These are phyloP conservation scores for Lonicera japonica DNA, from an alignment of 129 eudicot genomes.

Conservation along the genomic window DNA sequence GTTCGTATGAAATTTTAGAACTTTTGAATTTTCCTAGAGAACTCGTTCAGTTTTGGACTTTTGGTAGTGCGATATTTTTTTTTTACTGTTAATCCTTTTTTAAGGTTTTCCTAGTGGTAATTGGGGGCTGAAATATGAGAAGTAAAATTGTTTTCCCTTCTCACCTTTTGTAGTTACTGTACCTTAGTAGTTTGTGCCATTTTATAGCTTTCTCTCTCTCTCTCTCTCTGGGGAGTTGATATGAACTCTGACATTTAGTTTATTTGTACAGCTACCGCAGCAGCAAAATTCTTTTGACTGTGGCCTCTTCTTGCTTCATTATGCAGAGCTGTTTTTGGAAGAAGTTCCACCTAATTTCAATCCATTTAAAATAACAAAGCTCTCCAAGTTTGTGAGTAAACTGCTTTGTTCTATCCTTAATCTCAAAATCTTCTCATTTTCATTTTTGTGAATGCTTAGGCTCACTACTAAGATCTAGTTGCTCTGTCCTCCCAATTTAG, in stretches of 20 bases:
- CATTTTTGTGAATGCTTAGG: not conserved
- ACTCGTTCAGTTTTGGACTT: no score
- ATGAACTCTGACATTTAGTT: constrained; percentile 3
- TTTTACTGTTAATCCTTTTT: not conserved
- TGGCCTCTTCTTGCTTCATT: constrained; percentile 91
- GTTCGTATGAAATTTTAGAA: not conserved
- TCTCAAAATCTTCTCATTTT: constrained; percentile 4
- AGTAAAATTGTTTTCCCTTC: not conserved
- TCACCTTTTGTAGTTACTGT: no score
- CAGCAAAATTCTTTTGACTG: constrained; percentile 82
- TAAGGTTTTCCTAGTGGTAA: not conserved
- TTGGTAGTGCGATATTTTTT: no score
- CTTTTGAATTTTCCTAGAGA: not conserved
- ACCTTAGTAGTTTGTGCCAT: not conserved
- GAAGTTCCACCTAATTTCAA: constrained; percentile 57
- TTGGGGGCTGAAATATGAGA: not conserved
- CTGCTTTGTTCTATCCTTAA: not conserved
- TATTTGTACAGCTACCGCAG: constrained; percentile 75
- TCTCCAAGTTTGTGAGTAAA: constrained; percentile 63
- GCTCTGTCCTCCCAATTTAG: not conserved
- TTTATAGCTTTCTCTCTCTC: not conserved
- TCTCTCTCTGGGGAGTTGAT: not conserved
- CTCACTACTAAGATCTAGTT: not conserved
- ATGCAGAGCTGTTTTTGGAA: constrained; percentile 71
- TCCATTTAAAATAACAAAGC: constrained; percentile 53